A percentile compares a stretch with the other conserved stretches of the same genome.
Conservation (phyloP, 2,329 filamentous ascomycete species). For the Graphiopsis chlorocephala region DNA sequence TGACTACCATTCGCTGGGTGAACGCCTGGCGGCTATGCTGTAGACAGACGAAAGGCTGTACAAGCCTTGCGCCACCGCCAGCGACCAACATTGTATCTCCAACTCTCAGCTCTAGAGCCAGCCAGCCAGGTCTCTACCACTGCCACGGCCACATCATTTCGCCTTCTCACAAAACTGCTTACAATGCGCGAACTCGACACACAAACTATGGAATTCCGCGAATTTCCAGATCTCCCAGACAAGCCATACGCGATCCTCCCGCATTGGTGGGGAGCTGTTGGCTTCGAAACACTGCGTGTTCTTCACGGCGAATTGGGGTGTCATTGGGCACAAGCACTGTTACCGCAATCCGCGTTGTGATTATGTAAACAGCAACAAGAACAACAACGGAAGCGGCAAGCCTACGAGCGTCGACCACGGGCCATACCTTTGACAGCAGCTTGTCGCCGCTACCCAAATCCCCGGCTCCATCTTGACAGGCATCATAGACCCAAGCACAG, state of each 20-base stretch:
- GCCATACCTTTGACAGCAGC: not conserved
- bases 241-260: conserved; percentile 27
- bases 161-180: not conserved
- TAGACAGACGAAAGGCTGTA: not conserved
- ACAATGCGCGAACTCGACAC: conserved; percentile 27
- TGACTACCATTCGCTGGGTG: not conserved
- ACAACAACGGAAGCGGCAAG: not conserved
- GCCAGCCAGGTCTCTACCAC: not conserved
- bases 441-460: not conserved
- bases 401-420: not conserved
- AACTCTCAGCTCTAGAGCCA: not conserved
- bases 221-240: conserved; percentile 18
- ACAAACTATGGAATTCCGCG: conserved; percentile 21
- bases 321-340: conserved; percentile 24
- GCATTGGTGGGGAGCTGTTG: conserved; percentile 28
- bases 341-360: not conserved
- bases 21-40: not conserved
- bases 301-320: conserved; percentile 20
- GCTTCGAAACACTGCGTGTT: conserved; percentile 21
- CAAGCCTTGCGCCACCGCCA: not conserved
- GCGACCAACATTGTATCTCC: not conserved
- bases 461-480: not conserved
- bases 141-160: not conserved
- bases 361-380: not conserved
- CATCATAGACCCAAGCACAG: not conserved